Base-by-base conservation (phyloP, 306 rosid genomes). In the Heteromeles arbutifolia region DNA sequence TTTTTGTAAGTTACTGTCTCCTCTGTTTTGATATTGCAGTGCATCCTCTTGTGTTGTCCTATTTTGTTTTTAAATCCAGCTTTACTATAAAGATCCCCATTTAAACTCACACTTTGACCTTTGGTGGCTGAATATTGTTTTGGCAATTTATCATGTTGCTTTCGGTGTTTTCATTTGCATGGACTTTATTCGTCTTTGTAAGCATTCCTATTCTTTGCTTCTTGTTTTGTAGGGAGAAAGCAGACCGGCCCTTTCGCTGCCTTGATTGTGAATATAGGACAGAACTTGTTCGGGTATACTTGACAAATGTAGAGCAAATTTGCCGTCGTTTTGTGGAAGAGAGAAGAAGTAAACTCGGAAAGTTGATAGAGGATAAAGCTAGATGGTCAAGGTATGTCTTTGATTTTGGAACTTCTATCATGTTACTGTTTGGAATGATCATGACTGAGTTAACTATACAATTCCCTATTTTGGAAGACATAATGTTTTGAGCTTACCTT, bases 261-360 rank as follows among this genome's bases (percentile, higher is more conserved):
- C 99, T 96, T 78, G 98, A 96, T 84, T 89, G 91, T 84, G 96
- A 92, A 78, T 96, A 96, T 86, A 90, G 99, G 90, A 90, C 97
- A 85, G 99, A 96, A 84, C 99, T 96, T 87, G 97, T 92, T 87
- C 90, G 98, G 86, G 99, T 96, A 65, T 92, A 96, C 87, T 83
- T 96, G 83, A 92, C 98, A 62, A 92, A 96, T 85, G 98, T 96
- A 65, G 99, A 96, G 83, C 98, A 96, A 83, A 91, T 92, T 72
- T 96, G 99, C 78, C 98, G 98, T 66, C 97, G 94, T 58, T 96
- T 89, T 90, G 96, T 96, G 83, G 99, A 96, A 79, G 99, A 96
- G 89, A 89, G 89, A 82, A 89, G 98, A 87, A 86, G 86, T 85
- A 92, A 89, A 85, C 92, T 96, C 57, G 96, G 90, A 82, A 90